Base-by-base conservation (phyloP, 345 rosid species). In the Gossypium anomalum region DNA sequence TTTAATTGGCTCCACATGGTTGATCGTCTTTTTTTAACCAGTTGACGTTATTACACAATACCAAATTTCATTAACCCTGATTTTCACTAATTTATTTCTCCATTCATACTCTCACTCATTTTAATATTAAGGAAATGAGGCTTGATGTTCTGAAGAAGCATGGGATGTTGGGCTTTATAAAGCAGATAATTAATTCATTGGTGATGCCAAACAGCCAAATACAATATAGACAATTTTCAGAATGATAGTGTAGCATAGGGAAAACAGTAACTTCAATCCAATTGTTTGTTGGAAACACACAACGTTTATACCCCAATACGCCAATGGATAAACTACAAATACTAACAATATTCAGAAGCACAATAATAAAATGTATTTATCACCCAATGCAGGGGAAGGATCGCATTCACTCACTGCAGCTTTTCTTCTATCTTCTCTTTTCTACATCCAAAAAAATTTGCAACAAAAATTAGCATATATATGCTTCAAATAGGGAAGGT, bases 271-370 rank as follows among this genome's bases (percentile, higher is more conserved):
- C 82, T 67, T 62, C 61, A 65, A 78, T 74, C 67, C 70, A 75
- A 83, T 79, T 20, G 76, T 77, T 77, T 77, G 77, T 61, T 75
- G 53, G 60, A 78, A 77, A 62, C 73, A 80, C 83, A 78, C 79
- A 76, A 72, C 17, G 80, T 73, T 64, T 74, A 2, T 12, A 47
- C 14, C 51, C 51, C 51, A 47, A 57, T 75, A 69, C 19, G 66
- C 70, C 66, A 67, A 58, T 59, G 80, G 75, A 78, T 70, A 78
- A 76, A 78, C 67, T 63, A 65, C 69, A 45, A 20, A 76, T 38
- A 58, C 68, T 70, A 75, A 43, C 75, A 79, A 58, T 60, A 62
- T 67, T 71, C 41, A 72, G 74, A 51, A 66, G 78, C 78, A 78
- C 12, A 65, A 56, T 59, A 52, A 58, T 34, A 59, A 57, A 43